Evolutionary conservation across 148 eudicot genomes (phyloP).

Genomic region (Talinum fruticosum): DNA sequence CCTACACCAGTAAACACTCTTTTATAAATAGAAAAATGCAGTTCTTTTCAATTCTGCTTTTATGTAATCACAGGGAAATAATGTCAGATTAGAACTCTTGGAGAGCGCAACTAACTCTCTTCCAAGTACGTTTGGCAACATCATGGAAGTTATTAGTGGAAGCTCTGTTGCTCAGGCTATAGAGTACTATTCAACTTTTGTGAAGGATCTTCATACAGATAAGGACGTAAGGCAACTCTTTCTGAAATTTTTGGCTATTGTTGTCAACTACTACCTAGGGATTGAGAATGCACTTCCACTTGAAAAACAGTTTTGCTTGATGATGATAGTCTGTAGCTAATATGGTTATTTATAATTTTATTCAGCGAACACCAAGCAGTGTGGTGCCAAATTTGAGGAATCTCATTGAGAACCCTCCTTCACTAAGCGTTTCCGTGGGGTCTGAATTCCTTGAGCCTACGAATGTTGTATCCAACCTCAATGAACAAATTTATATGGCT

Average conservation of each 20-base stretch:
- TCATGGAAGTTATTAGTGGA: slow-evolving; percentile 69
- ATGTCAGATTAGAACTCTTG: slow-evolving; percentile 80
- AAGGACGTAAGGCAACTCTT: slow-evolving; percentile 53
- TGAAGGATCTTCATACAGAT: slow-evolving; percentile 66
- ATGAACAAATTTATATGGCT: slow-evolving; percentile 35
- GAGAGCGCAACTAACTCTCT: slow-evolving; percentile 74
- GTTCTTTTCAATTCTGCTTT: background rate
- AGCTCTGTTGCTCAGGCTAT: slow-evolving; percentile 74
- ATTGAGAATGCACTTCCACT: background rate
- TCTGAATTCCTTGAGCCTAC: slow-evolving; percentile 44
- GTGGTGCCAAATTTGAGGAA: slow-evolving; percentile 57
- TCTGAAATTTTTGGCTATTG: background rate
- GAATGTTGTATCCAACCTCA: slow-evolving; percentile 26
- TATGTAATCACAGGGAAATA: slow-evolving; percentile 55
- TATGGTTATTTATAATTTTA: slow-evolving; percentile 12
- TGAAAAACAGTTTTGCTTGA: background rate
- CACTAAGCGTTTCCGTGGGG: slow-evolving; percentile 41
- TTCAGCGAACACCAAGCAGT: slow-evolving; percentile 39
- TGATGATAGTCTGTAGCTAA: slow-evolving; percentile 10
- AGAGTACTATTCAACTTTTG: slow-evolving; percentile 68
- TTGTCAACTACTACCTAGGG: background rate
- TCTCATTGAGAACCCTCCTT: slow-evolving; percentile 60
- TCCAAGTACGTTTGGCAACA: slow-evolving; percentile 62
- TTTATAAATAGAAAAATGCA: background rate
- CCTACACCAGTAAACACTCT: background rate